These are phyloP conservation scores for Echeveria elegans DNA, from an alignment of 164 flowering plant genomes.

Conservation along the genomic window DNA sequence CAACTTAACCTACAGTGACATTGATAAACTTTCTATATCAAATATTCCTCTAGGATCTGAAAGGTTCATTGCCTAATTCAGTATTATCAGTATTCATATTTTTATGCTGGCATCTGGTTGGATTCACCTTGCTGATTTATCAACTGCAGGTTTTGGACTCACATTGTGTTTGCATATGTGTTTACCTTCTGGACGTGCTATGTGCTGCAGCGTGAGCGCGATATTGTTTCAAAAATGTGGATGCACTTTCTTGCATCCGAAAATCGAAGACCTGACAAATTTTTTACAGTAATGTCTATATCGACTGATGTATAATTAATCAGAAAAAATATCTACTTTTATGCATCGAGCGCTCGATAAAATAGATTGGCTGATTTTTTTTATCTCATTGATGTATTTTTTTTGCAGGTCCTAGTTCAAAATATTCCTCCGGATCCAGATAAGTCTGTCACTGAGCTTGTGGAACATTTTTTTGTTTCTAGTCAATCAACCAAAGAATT, in stretches of 20 bases:
- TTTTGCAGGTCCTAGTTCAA: conserved; percentile 54
- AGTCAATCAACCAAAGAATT: conserved; percentile 57
- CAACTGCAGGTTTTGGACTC: too few species aligned
- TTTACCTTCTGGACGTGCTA: conserved; percentile 78
- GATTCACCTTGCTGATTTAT: too few species aligned
- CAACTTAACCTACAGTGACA: conserved; percentile 31
- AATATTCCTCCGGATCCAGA: conserved; percentile 64
- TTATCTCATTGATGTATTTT: neutral
- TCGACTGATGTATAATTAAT: too few species aligned
- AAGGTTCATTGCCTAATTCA: conserved; percentile 22
- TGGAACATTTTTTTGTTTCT: conserved; percentile 70
- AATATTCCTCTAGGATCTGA: too few species aligned
- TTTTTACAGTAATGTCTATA: conserved; percentile 59
- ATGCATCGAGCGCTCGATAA: too few species aligned
- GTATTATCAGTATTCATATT: neutral
- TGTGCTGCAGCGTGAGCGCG: conserved; percentile 49
- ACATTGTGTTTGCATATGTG: too few species aligned
- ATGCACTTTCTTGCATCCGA: conserved; percentile 52
- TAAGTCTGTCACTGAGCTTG: conserved; percentile 59
- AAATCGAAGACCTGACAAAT: conserved; percentile 60
- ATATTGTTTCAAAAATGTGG: conserved; percentile 38
- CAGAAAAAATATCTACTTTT: too few species aligned
- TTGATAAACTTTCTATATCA: too few species aligned
- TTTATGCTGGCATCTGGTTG: conserved; percentile 44
- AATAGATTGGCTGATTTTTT: too few species aligned